A percentile compares a stretch with the other conserved stretches of the same genome.
phyloP scores from a whole-genome alignment of 306 rosid genomes.

The Dicorynia guianensis region DNA sequence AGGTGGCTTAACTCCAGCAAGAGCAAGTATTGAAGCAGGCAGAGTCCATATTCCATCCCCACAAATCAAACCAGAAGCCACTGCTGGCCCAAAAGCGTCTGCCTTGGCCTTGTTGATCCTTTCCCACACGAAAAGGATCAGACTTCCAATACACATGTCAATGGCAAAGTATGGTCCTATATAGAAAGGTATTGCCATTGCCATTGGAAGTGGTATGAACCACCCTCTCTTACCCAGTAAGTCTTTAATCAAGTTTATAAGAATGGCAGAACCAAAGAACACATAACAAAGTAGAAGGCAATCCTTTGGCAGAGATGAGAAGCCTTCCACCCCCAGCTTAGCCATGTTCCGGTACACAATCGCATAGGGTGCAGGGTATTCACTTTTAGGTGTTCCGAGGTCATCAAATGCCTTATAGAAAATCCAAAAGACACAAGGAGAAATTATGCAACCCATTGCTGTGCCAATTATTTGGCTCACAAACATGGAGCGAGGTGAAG shows the following conservation, averaged over 20 bases:
- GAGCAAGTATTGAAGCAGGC: no score
- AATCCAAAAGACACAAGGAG: conserved; percentile 35
- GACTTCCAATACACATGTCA: no score
- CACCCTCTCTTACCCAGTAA: conserved; percentile 7
- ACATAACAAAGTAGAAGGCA: conserved; percentile 21
- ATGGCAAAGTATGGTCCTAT: no score
- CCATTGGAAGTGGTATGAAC: no score
- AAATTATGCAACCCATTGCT: conserved; percentile 22
- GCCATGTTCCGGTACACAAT: conserved; percentile 11
- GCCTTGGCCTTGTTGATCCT: no score
- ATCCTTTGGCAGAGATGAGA: conserved; percentile 21
- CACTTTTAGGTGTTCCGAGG: neutral
- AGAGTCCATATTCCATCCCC: no score
- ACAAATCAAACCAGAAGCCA: no score
- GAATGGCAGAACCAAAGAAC: conserved; percentile 12
- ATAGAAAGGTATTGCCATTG: no score
- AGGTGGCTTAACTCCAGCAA: no score
- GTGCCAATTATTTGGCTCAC: conserved; percentile 31
- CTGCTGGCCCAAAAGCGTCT: no score
- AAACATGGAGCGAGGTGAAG: conserved; percentile 31
- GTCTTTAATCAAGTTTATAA: conserved; percentile 13
- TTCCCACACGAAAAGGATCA: no score
- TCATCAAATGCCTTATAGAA: conserved; percentile 27
- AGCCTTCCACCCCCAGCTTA: conserved; percentile 9
- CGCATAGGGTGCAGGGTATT: conserved; percentile 27